phyloP scores from a whole-genome alignment of 257 asterid genomes.

The Solanum medicagineum region DNA sequence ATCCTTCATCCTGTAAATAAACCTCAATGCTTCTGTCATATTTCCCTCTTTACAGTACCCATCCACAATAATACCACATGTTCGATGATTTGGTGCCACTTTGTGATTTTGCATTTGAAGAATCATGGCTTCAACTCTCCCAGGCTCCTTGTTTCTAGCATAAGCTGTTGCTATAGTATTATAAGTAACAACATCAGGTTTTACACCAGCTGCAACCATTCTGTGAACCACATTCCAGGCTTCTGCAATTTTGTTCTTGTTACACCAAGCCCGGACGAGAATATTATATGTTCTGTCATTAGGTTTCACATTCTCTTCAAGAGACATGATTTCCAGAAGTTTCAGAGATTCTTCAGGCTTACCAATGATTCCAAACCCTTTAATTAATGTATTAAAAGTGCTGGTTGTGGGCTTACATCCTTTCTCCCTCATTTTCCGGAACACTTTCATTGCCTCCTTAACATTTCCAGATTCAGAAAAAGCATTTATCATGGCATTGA shows the following conservation, averaged over 20 bases:
- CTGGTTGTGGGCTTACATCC: constrained; percentile 82
- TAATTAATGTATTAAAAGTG: constrained; percentile 71
- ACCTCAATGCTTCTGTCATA: constrained; percentile 63
- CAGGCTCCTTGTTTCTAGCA: constrained; percentile 56
- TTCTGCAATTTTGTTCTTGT: constrained; percentile 36
- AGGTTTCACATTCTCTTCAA: constrained; percentile 48
- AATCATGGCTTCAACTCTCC: constrained; percentile 61
- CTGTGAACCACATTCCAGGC: constrained; percentile 60
- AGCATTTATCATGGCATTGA: constrained; percentile 88
- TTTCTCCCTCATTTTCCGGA: constrained; percentile 57
- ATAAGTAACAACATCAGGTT: constrained; percentile 74
- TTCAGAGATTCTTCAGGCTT: constrained; percentile 80
- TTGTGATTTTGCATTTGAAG: constrained; percentile 44
- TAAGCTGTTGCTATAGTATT: constrained; percentile 81
- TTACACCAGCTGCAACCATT: constrained; percentile 57
- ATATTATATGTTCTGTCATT: constrained; percentile 82
- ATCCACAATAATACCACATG: constrained; percentile 74
- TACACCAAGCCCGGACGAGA: constrained; percentile 87
- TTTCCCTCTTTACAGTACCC: constrained; percentile 87
- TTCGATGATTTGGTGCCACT: constrained; percentile 59
- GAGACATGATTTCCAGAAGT: constrained; percentile 48
- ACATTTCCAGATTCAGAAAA: constrained; percentile 88
- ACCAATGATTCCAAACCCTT: constrained; percentile 76
- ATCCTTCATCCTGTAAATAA: constrained; percentile 69
- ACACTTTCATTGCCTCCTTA: constrained; percentile 70